These are phyloP conservation scores for Moniliophthora roreri DNA, from an alignment of 1,284 basidiomycete species.

Conservation along the genomic window DNA sequence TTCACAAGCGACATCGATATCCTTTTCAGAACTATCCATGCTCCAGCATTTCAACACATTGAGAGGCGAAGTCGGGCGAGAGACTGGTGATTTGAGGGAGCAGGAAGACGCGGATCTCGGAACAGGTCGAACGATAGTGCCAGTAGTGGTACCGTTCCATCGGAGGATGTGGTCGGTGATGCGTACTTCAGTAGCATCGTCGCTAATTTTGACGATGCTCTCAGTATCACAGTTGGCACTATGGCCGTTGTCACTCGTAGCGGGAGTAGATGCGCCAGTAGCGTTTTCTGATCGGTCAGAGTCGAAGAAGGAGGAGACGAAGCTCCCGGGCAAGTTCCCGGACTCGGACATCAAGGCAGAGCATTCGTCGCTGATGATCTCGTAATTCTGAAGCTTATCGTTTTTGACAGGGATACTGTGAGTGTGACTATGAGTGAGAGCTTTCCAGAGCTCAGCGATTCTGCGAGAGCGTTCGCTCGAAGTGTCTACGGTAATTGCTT, in stretches of 20 bases:
- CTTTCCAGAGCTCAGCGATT: not conserved
- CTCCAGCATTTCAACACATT: not conserved
- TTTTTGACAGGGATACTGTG: not conserved
- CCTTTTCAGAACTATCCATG: not conserved
- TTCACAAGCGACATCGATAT: not conserved
- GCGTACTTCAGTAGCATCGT: not conserved
- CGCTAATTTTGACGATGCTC: not conserved
- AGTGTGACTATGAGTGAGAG: not conserved
- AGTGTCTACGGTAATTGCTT: not conserved
- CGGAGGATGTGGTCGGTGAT: constrained; percentile 2
- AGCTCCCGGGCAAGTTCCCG: not conserved
- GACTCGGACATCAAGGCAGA: not conserved
- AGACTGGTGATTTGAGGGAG: not conserved
- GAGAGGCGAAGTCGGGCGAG: not conserved
- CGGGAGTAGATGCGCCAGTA: not conserved
- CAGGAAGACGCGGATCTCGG: not conserved
- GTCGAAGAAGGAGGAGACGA: not conserved
- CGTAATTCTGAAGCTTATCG: not conserved
- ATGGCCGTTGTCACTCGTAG: not conserved
- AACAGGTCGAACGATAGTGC: not conserved
- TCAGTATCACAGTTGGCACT: not conserved
- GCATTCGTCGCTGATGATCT: not conserved
- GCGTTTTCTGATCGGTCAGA: not conserved
- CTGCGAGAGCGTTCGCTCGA: not conserved
- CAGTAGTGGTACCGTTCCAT: not conserved